These are phyloP conservation scores for Musa balbisiana DNA, from an alignment of 202 grass and related monocot genomes.

Conservation along the genomic window DNA sequence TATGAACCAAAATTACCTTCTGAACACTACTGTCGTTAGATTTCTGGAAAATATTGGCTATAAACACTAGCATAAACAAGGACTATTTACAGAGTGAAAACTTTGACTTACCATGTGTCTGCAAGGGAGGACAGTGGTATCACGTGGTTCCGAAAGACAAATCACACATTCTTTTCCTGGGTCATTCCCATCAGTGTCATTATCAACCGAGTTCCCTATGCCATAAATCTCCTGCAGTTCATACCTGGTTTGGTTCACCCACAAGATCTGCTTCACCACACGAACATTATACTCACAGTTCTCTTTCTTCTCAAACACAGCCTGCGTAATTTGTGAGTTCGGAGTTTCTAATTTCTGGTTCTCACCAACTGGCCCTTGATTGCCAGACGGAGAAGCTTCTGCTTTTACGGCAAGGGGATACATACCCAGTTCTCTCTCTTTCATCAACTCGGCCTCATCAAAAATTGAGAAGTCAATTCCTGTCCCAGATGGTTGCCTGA, in stretches of 20 bases:
- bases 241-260: constrained; percentile 51
- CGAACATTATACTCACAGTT: constrained; percentile 28
- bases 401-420: constrained; percentile 59
- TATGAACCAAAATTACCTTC: not conserved
- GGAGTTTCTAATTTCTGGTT: constrained; percentile 15
- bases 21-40: not conserved
- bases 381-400: constrained; percentile 36
- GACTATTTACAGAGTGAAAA: constrained; percentile 10
- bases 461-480: constrained; percentile 49
- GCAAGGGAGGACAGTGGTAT: constrained; percentile 44
- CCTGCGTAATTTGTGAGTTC: constrained; percentile 43
- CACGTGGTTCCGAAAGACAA: constrained; percentile 42
- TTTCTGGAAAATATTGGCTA: not conserved
- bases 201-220: constrained; percentile 35
- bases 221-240: constrained; percentile 66
- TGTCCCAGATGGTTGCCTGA: constrained; percentile 54
- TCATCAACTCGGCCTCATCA: constrained; percentile 45
- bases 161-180: constrained; percentile 44
- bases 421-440: constrained; percentile 31
- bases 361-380: constrained; percentile 30
- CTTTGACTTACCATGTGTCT: constrained; percentile 40
- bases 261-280: constrained; percentile 48
- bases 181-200: constrained; percentile 37
- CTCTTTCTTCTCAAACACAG: constrained; percentile 45
- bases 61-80: not conserved